Percentiles rank a stretch among this genome's conserved stretches.
Conservation (phyloP, 164 flowering plant genomes). For the Annona cherimola region DNA sequence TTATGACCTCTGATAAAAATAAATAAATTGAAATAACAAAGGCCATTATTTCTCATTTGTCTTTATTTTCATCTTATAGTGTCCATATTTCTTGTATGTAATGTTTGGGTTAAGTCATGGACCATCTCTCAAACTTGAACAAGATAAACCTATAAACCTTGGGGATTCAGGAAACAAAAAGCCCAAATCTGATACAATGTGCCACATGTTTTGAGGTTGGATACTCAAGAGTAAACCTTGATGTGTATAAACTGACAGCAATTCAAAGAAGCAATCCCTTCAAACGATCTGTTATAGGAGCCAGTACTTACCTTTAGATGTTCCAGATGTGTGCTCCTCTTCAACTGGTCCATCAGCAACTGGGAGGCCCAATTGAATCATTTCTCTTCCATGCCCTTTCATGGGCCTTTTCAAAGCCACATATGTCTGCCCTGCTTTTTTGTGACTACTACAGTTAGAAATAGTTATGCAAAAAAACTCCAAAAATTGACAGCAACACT, state of each 20-base stretch:
- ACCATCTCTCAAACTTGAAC: background rate
- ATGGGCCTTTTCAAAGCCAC: constrained; percentile 62
- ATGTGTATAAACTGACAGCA: background rate
- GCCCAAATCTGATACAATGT: background rate
- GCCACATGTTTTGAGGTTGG: background rate
- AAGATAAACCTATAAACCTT: background rate
- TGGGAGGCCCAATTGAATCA: constrained; percentile 73
- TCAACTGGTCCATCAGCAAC: constrained; percentile 61
- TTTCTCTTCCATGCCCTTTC: constrained; percentile 87
- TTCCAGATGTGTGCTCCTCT: constrained; percentile 44
- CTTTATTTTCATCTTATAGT: too few species aligned
- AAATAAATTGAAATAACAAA: too few species aligned
- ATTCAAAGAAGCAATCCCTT: background rate
- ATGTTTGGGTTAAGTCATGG: background rate
- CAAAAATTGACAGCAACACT: background rate
- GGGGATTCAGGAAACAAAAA: background rate
- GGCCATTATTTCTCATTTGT: too few species aligned
- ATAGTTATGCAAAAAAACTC: background rate
- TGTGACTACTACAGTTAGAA: background rate
- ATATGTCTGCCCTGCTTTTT: constrained; percentile 68
- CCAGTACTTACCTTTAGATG: constrained; percentile 53
- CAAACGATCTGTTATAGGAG: background rate
- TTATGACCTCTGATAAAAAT: too few species aligned
- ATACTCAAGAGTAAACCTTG: background rate
- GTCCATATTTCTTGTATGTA: too few species aligned